Evolutionary conservation across 2,329 filamentous ascomycete genomes (phyloP).

Genomic region (Diaporthe sp.): DNA sequence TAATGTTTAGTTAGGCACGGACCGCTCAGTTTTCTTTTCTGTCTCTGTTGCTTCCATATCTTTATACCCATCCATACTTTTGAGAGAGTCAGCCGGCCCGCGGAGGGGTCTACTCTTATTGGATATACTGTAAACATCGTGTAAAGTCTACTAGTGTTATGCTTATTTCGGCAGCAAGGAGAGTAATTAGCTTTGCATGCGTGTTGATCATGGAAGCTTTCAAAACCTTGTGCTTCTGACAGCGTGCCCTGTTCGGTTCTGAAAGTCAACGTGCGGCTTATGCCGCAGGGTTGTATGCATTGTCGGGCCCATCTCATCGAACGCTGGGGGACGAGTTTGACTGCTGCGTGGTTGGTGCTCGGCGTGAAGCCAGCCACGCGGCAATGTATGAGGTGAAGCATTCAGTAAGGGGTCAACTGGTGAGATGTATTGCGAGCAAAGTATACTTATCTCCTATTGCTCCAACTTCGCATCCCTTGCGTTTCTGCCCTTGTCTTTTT

Average conservation of each 20-base stretch:
- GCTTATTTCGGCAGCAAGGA: background rate
- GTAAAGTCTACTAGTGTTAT: background rate
- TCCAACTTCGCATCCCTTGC: too few relatives aligned
- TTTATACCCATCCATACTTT: background rate
- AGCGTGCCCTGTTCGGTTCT: background rate
- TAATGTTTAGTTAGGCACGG: too few relatives aligned
- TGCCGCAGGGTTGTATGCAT: background rate
- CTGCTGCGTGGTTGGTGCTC: background rate
- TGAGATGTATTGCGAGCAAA: too few relatives aligned
- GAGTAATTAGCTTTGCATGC: background rate
- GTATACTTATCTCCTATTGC: too few relatives aligned
- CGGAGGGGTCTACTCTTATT: background rate
- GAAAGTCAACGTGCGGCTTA: background rate
- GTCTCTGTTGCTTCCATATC: background rate
- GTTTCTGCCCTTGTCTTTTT: too few relatives aligned
- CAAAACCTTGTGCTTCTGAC: background rate
- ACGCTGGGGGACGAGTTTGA: background rate
- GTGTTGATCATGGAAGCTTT: too few relatives aligned
- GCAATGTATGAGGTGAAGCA: too few relatives aligned
- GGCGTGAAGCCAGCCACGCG: background rate
- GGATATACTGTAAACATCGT: background rate
- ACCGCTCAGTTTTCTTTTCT: background rate
- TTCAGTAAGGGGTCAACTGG: too few relatives aligned
- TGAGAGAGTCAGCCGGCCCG: background rate
- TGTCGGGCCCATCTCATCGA: background rate